Evolutionary conservation across 2,329 filamentous ascomycete species (phyloP).

Genomic region (Fusarium sp.): DNA sequence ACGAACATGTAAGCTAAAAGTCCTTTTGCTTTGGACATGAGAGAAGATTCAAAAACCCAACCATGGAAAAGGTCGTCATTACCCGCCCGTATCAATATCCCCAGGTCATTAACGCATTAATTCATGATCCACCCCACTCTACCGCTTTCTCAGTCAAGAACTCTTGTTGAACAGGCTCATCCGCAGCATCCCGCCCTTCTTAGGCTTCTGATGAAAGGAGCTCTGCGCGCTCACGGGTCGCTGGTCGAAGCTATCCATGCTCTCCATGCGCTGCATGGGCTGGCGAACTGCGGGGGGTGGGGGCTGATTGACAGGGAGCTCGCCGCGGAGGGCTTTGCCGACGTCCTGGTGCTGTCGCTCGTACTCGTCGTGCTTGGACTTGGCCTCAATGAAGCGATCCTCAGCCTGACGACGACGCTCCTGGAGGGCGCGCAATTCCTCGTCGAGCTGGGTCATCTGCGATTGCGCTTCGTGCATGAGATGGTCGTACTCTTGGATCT

Average conservation of each 20-base stretch:
- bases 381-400: slow-evolving; percentile 59
- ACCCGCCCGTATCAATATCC: slow-evolving; percentile 10
- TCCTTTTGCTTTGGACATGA: slow-evolving; percentile 7
- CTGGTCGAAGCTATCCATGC: slow-evolving; percentile 45
- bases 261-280: slow-evolving; percentile 42
- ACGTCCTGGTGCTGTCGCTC: slow-evolving; percentile 59
- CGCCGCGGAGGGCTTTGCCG: slow-evolving; percentile 59
- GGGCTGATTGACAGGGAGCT: slow-evolving; percentile 43
- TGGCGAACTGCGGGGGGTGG: slow-evolving; percentile 17
- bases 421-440: slow-evolving; percentile 59
- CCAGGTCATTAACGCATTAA: slow-evolving; percentile 38
- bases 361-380: slow-evolving; percentile 62
- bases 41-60: slow-evolving; percentile 7
- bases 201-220: slow-evolving; percentile 39
- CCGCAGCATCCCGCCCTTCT: slow-evolving; percentile 37
- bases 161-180: slow-evolving; percentile 46
- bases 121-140: slow-evolving; percentile 24
- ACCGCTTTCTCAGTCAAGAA: slow-evolving; percentile 15
- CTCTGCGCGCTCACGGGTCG: slow-evolving; percentile 44
- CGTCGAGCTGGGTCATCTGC: slow-evolving; percentile 60
- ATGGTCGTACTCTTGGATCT: slow-evolving; percentile 60
- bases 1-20: slow-evolving; percentile 30
- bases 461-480: slow-evolving; percentile 60
- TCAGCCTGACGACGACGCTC: slow-evolving; percentile 59
- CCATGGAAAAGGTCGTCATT: slow-evolving; percentile 20